These are phyloP conservation scores for Candida takata DNA, from an alignment of 805 yeast genomes.

Conservation along the genomic window DNA sequence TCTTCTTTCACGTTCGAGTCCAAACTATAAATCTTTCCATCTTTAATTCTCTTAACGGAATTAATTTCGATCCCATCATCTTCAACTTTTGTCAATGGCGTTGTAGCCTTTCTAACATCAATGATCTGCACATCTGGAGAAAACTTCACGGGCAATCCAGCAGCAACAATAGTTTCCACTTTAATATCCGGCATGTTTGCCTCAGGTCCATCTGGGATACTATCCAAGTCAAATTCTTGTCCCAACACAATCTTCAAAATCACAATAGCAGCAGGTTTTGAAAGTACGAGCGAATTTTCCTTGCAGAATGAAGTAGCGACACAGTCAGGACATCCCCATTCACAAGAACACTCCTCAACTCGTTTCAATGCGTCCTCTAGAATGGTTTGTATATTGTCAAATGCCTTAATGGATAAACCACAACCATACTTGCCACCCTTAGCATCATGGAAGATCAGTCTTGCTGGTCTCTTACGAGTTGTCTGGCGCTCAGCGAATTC, in stretches of 20 bases:
- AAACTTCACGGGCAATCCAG: slow-evolving; percentile 48
- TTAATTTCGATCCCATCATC: slow-evolving; percentile 9
- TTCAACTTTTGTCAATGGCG: slow-evolving; percentile 18
- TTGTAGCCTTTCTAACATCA: slow-evolving; percentile 29
- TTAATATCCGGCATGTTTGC: slow-evolving; percentile 60
- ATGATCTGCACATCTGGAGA: slow-evolving; percentile 53
- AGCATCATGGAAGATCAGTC: slow-evolving; percentile 78
- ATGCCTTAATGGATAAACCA: slow-evolving; percentile 75
- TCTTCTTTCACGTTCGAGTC: neutral
- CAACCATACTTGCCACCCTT: slow-evolving; percentile 76
- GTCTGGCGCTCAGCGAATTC: slow-evolving; percentile 80
- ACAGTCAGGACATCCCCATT: slow-evolving; percentile 71
- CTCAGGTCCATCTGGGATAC: slow-evolving; percentile 65
- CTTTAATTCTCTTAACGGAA: neutral
- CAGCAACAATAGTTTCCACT: slow-evolving; percentile 63
- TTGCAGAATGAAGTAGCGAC: slow-evolving; percentile 78
- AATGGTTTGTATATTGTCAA: slow-evolving; percentile 66
- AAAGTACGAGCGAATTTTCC: slow-evolving; percentile 74
- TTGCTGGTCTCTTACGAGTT: slow-evolving; percentile 71
- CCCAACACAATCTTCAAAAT: slow-evolving; percentile 60
- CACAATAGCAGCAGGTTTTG: slow-evolving; percentile 78
- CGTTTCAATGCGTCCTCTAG: slow-evolving; percentile 52
- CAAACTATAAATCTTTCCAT: neutral
- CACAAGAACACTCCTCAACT: slow-evolving; percentile 59
- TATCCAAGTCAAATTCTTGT: slow-evolving; percentile 36